Base-by-base conservation (phyloP, 768 basidiomycete species). In the Megacollybia marginata region DNA sequence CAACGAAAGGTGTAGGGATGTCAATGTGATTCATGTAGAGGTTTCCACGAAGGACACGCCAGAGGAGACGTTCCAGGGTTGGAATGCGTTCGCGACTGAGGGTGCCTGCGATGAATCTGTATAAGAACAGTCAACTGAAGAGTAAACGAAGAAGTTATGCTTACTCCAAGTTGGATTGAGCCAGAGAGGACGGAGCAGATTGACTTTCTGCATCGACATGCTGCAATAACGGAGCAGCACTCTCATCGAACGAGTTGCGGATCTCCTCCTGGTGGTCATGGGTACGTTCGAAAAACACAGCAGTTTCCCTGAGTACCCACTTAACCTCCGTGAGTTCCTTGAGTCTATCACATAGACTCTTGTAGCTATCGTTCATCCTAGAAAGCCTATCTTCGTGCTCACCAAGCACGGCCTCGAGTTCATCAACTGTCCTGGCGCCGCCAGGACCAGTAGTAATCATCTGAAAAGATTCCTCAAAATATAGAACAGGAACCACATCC, bases 21-120 rank as follows among this genome's bases (percentile, higher is more conserved):
- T 98, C 94, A 48, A 85, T 90, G 66, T 92, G 87, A 69, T 97
- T 99, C 95, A 99, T 98, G 73, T 95, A 99, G 18, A 99, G 74
- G 64, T 99, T 98, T 46, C 96, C 96, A 52, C 96, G 85, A 16
- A 98, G 78, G 33, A 98, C 92, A 57, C 96, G 90, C 96, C 96
- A 99, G 45, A 98, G 80, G 19, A 99, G 90, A 15, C 96, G 87
- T 68, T 99, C 96, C 48, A 99, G 97, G 5, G 92, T 94, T 1
- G 89, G 80, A 59, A 98, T 76, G 50, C 94, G 85, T 8, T 84
- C 72, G 44, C 96, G 89, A 59, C 98, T 94, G 55, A 98, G 92
- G 0, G 95, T 97, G 23, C 96, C 96, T 4, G 96, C 85, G 20
- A 99, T 87, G 59, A 99, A 99, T 58, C 90, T 92, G 15, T 28